These are phyloP conservation scores for Canavalia ensiformis DNA, from an alignment of 306 rosid genomes.

Conservation along the genomic window DNA sequence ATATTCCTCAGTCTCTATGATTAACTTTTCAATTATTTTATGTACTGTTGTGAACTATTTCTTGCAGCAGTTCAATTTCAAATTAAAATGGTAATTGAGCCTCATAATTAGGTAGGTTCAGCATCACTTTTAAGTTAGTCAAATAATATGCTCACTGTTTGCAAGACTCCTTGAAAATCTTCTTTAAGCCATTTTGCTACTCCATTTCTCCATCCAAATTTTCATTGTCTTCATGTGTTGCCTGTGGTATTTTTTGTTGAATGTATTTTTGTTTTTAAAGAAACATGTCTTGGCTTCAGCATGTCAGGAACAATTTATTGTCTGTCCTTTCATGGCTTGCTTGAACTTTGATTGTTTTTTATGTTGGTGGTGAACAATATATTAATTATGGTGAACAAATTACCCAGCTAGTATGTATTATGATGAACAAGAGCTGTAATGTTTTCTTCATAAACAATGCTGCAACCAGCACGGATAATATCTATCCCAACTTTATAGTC, in stretches of 20 bases:
- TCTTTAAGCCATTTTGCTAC: constrained; percentile 5
- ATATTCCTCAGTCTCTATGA: neutral
- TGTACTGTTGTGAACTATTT: constrained; percentile 4
- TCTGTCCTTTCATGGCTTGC: constrained; percentile 20
- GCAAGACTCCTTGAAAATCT: neutral
- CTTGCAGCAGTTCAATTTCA: constrained; percentile 1
- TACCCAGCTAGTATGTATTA: no score
- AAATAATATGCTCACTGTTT: neutral
- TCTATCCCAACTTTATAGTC: neutral
- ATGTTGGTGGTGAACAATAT: neutral
- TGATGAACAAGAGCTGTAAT: neutral
- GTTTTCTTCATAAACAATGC: constrained; percentile 26
- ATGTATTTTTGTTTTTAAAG: neutral
- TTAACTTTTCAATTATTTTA: neutral
- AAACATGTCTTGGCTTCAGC: constrained; percentile 10
- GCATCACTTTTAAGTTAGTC: constrained; percentile 3
- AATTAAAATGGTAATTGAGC: constrained; percentile 4
- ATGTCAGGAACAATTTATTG: neutral
- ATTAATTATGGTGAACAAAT: neutral
- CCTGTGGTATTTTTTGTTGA: neutral
- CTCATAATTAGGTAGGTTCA: neutral
- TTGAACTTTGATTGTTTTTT: constrained; percentile 27
- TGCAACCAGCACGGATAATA: neutral
- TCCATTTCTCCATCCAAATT: neutral
- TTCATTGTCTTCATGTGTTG: neutral